phyloP scores from a whole-genome alignment of 1,139 yeast species.

The Magnusiomyces starmeri region DNA sequence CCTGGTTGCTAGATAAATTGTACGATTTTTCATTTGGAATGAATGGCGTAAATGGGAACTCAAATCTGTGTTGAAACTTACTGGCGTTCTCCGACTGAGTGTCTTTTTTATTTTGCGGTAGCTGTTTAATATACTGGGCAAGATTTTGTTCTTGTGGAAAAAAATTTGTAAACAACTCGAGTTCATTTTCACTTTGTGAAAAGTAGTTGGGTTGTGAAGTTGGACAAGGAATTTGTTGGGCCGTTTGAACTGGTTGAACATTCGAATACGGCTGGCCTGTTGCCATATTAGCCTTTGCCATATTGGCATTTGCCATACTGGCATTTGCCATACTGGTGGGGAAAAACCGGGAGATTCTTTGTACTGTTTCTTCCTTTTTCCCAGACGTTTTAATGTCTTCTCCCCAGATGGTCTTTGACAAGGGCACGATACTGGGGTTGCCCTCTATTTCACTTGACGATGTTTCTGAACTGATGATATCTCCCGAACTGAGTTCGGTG shows the following conservation, averaged over 20 bases:
- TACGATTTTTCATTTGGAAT: not conserved
- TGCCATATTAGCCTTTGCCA: not conserved
- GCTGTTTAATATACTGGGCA: too few species aligned
- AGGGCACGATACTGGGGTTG: not conserved
- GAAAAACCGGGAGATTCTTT: not conserved
- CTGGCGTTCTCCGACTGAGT: too few species aligned
- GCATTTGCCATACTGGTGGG: not conserved
- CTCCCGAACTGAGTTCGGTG: not conserved
- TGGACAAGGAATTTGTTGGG: too few species aligned
- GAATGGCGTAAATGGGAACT: not conserved
- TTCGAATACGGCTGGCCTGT: not conserved
- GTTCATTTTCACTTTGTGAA: too few species aligned
- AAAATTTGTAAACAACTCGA: not conserved
- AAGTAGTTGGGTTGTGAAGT: too few species aligned
- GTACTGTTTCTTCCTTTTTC: not conserved
- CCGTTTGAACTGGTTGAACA: not conserved
- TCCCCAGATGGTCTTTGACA: not conserved
- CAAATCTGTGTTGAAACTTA: not conserved
- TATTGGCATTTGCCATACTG: not conserved
- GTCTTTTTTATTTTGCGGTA: too few species aligned
- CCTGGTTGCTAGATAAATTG: not conserved
- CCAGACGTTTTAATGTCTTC: not conserved
- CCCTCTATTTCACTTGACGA: not conserved
- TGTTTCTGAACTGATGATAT: not conserved
- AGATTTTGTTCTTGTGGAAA: not conserved